Base-by-base conservation (phyloP, 345 rosid species). In the Trapa incisa region DNA sequence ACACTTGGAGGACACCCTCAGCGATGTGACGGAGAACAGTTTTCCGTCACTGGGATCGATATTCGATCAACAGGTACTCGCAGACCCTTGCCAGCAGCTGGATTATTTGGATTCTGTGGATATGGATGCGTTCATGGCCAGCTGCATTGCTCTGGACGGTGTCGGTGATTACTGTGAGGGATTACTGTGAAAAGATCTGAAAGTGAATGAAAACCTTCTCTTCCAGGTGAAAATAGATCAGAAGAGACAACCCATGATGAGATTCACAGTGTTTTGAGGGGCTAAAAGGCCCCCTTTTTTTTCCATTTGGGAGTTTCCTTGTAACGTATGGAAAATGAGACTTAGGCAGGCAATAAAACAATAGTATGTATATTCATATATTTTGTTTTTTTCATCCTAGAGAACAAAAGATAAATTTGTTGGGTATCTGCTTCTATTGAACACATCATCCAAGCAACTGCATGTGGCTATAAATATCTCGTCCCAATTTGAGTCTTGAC, bases 11-110 rank as follows among this genome's bases (percentile, higher is more conserved):
- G 74, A 72, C 65, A 47, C 58, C 56, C 47, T 48, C 4, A 72
- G 69, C 61, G 74, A 72, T 50, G 33, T 67, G 48, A 58, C 69
- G 6, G 73, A 70, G 11, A 68, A 68, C 4, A 58, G 63, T 35
- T 1, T 33, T 38, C 6, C 62, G 2, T 32, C 61, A 32, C 65
- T 70, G 9, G 67, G 53, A 48, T 53, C 67, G n/a, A 39, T 48
- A 37, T 70, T 70, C 45, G 58, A 29, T 22, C 29, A 22, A 1
- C 33, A 16, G 13, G 73, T 64, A 10, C 52, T 35, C 6, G 43
- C 43, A 8, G 43, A 3, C 12, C 22, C 15, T 63, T 67, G 1
- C 4, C 43, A 29, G 7, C 43, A 41, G 43, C 17, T 15, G 4
- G 47, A 29, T 16, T 50, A 42, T 9, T 9, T 63, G 12, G 33